Evolutionary conservation across 1,284 basidiomycete species (phyloP), one percentile per base, ranked within the genome.

Genomic region (Irpex sp.): DNA sequence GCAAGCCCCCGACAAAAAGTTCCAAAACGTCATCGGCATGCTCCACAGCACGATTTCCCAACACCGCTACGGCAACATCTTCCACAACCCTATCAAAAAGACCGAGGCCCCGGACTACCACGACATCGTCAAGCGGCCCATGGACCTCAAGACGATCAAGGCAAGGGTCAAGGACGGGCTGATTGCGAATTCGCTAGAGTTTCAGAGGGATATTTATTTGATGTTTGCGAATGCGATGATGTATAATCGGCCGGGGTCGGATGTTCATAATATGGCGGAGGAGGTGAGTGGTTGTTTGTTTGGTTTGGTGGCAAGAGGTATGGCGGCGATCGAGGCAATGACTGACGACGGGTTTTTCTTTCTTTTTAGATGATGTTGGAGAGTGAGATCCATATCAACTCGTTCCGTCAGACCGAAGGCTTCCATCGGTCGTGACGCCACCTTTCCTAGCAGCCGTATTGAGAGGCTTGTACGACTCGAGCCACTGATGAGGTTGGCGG

Each of bases 141-240:
- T 96, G 86, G 95, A 97, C 74, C 81, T 98, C 61, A 96, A 94
- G 76, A 96, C 92, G 0, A 91, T 98, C 73, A 92, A 92, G 73
- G 81, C 81, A 15, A 84, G 85, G 65, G 88, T 97, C 67, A 91
- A 91, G 71, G 92, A 95, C 70, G 94, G 94, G 0, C 70, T 84
- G 2, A 93, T 97, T 57, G 79, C 83, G 4, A 93, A 85, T 66
- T 91, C 92, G 2, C 82, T 89, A 48, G 94, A 97, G 74, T 96
- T 92, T 71, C 91, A 95, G 74, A 82, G 94, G 65, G 96, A 97
- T 70, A 86, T 97, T 5, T 91, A 88, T 71, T 80, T 97, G 64
- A 94, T 98, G 89, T 96, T 97, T 75, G 93, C 94, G 40, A 98
- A 98, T 72, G 94, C 96, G 11, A 90, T 96, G 84, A 94, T 97